Conservation (phyloP, 177 flowering plant species). For the Tripterygium wilfordii region DNA sequence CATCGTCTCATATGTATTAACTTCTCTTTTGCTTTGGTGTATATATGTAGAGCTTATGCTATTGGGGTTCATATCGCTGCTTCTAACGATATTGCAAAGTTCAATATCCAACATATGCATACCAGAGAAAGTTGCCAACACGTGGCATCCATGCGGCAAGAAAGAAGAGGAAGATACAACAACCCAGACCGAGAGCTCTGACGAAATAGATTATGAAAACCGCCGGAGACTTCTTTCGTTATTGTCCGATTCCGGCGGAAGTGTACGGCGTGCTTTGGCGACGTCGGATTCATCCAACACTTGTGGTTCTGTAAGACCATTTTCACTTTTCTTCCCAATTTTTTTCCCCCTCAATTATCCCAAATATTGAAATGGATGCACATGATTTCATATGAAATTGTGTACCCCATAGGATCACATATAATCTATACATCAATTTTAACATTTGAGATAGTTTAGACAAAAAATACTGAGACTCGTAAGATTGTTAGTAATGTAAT, state of each 20-base stretch:
- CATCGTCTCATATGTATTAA: neutral
- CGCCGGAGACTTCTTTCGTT: conserved; percentile 45
- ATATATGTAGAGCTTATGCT: conserved; percentile 64
- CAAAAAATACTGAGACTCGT: no score
- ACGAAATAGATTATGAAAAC: conserved; percentile 2
- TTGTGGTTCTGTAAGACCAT: no score
- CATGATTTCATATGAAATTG: no score
- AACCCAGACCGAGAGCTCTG: neutral
- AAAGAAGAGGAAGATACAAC: conserved; percentile 10
- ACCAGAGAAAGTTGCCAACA: conserved; percentile 29
- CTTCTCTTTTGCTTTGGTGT: neutral
- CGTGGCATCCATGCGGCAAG: conserved; percentile 73
- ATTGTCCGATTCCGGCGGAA: conserved; percentile 4
- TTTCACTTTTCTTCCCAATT: no score
- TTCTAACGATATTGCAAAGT: conserved; percentile 55
- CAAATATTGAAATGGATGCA: no score
- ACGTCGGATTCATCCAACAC: no score
- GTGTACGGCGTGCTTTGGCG: conserved; percentile 46
- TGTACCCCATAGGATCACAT: no score
- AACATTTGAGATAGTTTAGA: no score
- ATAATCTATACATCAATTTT: no score
- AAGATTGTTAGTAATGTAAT: no score
- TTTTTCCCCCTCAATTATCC: no score
- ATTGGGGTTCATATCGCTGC: conserved; percentile 73
- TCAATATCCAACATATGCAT: conserved; percentile 53